phyloP scores from a whole-genome alignment of 306 rosid genomes.

The Castanea sativa region DNA sequence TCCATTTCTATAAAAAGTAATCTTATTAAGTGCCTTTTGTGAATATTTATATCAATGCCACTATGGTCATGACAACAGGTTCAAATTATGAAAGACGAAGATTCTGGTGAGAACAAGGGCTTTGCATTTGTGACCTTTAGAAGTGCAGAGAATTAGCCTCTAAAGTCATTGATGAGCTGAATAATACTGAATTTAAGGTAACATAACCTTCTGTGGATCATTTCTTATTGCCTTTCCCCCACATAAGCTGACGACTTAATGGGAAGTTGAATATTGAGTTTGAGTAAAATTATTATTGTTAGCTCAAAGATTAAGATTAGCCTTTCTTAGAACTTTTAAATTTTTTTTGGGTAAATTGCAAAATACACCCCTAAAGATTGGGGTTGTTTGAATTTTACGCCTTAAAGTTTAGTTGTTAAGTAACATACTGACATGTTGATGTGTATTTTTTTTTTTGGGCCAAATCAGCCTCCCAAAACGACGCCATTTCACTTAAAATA shows the following conservation, averaged over 20 bases:
- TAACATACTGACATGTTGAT: no score
- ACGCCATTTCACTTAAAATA: no score
- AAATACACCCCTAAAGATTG: no score
- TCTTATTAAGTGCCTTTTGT: background rate
- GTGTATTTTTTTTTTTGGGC: no score
- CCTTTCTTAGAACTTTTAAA: background rate
- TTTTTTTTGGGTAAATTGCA: no score
- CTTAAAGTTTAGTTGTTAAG: no score
- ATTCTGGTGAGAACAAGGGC: constrained; percentile 69
- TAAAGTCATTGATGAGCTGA: constrained; percentile 79
- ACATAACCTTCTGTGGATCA: background rate
- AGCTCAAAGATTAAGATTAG: background rate
- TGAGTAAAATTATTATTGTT: background rate
- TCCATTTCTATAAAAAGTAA: constrained; percentile 7
- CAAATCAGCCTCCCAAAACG: no score
- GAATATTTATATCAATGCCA: constrained; percentile 6
- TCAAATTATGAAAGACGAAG: constrained; percentile 83
- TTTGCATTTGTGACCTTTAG: constrained; percentile 84
- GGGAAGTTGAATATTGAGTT: constrained; percentile 11
- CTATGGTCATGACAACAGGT: constrained; percentile 54
- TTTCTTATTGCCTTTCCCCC: background rate
- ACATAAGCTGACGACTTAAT: constrained; percentile 1
- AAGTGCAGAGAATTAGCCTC: constrained; percentile 77
- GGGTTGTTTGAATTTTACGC: no score
- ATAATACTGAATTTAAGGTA: constrained; percentile 80